A percentile compares a stretch with the other conserved stretches of the same genome.
These are phyloP conservation scores for Dactylis glomerata DNA, from an alignment of 176 grass and related monocot species.

Conservation along the genomic window DNA sequence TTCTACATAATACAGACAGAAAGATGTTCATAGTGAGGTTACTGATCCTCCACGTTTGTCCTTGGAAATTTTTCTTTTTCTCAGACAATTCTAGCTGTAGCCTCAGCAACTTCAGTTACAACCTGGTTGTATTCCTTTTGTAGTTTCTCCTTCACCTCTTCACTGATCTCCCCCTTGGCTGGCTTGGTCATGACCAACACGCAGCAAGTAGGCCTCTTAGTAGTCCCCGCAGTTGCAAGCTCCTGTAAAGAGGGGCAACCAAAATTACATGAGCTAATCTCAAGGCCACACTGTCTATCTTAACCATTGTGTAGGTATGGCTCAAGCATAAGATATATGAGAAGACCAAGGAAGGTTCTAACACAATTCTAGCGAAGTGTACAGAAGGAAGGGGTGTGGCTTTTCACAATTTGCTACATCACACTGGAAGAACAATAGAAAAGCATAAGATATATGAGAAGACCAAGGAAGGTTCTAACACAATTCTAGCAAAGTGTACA, in stretches of 20 bases:
- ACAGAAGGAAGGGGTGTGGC: not conserved
- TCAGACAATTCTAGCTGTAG: constrained; percentile 66
- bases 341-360: not conserved
- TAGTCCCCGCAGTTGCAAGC: constrained; percentile 71
- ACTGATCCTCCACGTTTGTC: not conserved
- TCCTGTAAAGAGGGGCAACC: constrained; percentile 40
- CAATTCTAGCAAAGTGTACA: not conserved
- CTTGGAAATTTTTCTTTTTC: not conserved
- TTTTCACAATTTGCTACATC: not conserved
- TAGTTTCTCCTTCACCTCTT: constrained; percentile 81
- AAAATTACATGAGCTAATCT: not conserved
- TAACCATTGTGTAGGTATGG: not conserved
- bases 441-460: not conserved
- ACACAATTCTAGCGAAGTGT: not conserved
- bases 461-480: not conserved
- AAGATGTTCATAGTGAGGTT: not conserved
- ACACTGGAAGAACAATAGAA: not conserved
- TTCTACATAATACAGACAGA: constrained; percentile 11
- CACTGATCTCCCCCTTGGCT: constrained; percentile 70
- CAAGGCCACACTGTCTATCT: not conserved
- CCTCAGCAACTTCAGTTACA: constrained; percentile 52
- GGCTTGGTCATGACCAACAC: constrained; percentile 78
- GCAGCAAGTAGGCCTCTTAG: constrained; percentile 90
- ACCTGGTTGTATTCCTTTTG: constrained; percentile 69
- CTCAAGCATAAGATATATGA: not conserved